Evolutionary conservation across 2,329 filamentous ascomycete species (phyloP).

Genomic region (Monosporascus sp.): DNA sequence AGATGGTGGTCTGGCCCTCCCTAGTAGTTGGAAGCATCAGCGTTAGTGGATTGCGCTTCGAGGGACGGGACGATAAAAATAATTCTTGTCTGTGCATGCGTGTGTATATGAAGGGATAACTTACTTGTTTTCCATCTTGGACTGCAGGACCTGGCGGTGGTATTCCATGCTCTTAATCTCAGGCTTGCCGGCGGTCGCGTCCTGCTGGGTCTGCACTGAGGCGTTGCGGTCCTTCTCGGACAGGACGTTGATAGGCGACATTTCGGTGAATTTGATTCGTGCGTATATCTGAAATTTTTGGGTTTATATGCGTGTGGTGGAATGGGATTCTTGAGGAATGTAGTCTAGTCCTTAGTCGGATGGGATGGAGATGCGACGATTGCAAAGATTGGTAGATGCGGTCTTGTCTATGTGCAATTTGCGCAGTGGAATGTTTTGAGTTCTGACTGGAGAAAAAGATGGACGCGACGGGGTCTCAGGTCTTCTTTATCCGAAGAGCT

Average conservation of each 20-base stretch:
- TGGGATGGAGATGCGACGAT: not conserved
- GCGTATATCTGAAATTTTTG: not conserved
- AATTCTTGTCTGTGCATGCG: too few species aligned
- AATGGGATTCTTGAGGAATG: not conserved
- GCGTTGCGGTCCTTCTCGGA: slow-evolving; percentile 62
- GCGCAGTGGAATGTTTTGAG: too few species aligned
- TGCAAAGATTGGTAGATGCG: not conserved
- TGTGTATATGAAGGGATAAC: slow-evolving; percentile 2
- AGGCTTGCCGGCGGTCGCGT: slow-evolving; percentile 30
- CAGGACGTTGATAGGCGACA: slow-evolving; percentile 56
- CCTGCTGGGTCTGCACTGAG: slow-evolving; percentile 31
- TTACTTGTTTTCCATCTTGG: slow-evolving; percentile 65
- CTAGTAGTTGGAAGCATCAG: slow-evolving; percentile 12
- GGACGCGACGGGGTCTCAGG: not conserved
- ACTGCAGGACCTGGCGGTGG: slow-evolving; percentile 69
- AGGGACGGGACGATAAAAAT: slow-evolving; percentile 3
- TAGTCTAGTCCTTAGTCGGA: not conserved
- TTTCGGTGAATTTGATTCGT: slow-evolving; percentile 23
- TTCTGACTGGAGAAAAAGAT: too few species aligned
- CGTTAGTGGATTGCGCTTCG: not conserved
- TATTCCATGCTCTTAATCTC: slow-evolving; percentile 67
- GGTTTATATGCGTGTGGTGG: not conserved
- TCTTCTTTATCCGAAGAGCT: not conserved
- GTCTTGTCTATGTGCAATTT: too few species aligned
- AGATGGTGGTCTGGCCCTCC: slow-evolving; percentile 59